Evolutionary conservation across 805 yeast genomes (phyloP).

Genomic region (Sugiyamaella mastotermitis): DNA sequence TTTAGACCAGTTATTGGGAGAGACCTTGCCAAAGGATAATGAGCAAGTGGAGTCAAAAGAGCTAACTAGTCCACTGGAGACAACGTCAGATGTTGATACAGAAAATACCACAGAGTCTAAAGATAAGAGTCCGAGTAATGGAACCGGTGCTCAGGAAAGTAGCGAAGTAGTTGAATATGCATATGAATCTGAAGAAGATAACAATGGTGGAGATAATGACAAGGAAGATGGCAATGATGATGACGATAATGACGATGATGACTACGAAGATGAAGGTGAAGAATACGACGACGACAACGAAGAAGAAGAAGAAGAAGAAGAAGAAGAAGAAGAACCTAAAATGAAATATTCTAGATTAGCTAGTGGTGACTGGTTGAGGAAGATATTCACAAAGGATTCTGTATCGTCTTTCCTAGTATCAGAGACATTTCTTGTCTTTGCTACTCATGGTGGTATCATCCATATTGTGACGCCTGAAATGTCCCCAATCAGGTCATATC

Average conservation of each 20-base stretch:
- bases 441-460: conserved; percentile 82
- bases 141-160: conserved; percentile 3
- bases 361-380: conserved; percentile 22
- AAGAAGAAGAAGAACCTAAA: conserved; percentile 33
- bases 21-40: neutral
- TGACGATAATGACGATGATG: conserved; percentile 17
- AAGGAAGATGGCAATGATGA: conserved; percentile 14
- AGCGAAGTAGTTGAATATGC: conserved; percentile 4
- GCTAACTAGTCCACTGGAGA: neutral
- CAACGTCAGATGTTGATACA: neutral
- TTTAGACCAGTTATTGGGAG: neutral
- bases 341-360: conserved; percentile 69
- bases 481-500: conserved; percentile 59
- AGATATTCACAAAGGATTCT: conserved; percentile 65
- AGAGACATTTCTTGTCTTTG: conserved; percentile 64
- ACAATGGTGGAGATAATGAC: neutral
- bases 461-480: conserved; percentile 61
- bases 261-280: conserved; percentile 22
- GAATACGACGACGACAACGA: conserved; percentile 16
- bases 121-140: neutral
- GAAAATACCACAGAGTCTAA: neutral
- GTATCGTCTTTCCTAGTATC: conserved; percentile 63
- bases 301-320: conserved; percentile 28
- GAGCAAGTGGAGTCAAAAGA: neutral
- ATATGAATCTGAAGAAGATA: conserved; percentile 1